Evolutionary conservation across 2,329 filamentous ascomycete species (phyloP), one percentile per base, ranked within the genome.

Genomic region (Exophiala lecanii-corni): DNA sequence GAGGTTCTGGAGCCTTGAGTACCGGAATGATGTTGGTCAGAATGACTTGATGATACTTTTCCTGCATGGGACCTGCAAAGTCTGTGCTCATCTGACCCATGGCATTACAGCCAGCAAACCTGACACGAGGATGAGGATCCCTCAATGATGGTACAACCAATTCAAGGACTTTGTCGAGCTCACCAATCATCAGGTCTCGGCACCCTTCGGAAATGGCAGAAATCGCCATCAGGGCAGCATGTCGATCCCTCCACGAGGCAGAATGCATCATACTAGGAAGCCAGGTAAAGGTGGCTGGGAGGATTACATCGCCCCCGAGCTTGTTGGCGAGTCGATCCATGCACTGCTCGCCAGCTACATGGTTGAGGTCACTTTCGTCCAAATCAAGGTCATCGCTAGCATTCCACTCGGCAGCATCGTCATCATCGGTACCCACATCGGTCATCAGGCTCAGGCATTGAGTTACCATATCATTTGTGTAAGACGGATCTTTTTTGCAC

Each of bases 71-170:
- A 9, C 89, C 89, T 9, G 94, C 91, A 64, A 98, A 98, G 62
- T 98, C 92, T 21, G 92, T 98, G 70, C 91, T 97, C 92, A 98
- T 98, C 67, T 98, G 92, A 19, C 92, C 92, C n/a, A 98, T 77
- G 31, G 92, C 92, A 61, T 98, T 97, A 72, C 92, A 98, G 23
- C 89, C 92, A 39, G 92, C 92, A 82, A 94, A 98, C 58, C 91
- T 84, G 42, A 98, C 92, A 61, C 92, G 86, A 30, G 92, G 86
- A 61, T 98, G 92, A 28, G 85, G 78, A 61, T 98, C 91, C 57
- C 84, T 82, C 25, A 98, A 75, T 25, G 91, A 86, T 12, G 92
- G 92, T 37, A 96, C 81, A n/a, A 98, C 91, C 43, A 98, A 76
- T 53, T 94, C 88, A 36, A 98, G 75, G 16, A 98, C 91, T 61